Evolutionary conservation across 768 basidiomycete genomes (phyloP).

Genomic region (Russula sp.): DNA sequence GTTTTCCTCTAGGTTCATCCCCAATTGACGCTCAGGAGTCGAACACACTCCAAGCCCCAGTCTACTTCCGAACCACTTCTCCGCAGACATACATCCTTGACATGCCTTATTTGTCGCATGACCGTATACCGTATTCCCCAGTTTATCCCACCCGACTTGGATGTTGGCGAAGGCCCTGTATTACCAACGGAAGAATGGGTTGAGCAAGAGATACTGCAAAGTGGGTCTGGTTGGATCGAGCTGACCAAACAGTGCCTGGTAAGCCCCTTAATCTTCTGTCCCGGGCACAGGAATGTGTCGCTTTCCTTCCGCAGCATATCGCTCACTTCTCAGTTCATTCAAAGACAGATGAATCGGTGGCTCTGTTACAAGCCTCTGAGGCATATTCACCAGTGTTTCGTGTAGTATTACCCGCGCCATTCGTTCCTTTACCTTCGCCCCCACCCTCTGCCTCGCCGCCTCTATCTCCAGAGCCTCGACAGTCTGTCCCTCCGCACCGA

Average conservation of each 20-base stretch:
- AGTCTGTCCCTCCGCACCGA: slow-evolving; percentile 23
- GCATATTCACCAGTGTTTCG: slow-evolving; percentile 34
- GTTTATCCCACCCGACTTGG: slow-evolving; percentile 48
- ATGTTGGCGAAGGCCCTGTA: slow-evolving; percentile 56
- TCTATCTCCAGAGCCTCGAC: slow-evolving; percentile 3
- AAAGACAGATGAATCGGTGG: slow-evolving; percentile 28
- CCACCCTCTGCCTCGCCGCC: slow-evolving; percentile 13
- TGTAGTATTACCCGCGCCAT: slow-evolving; percentile 27
- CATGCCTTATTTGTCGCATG: slow-evolving; percentile 62
- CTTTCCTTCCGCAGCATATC: slow-evolving; percentile 3
- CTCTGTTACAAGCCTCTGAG: slow-evolving; percentile 27
- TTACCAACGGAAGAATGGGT: slow-evolving; percentile 73
- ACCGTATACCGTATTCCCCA: slow-evolving; percentile 66
- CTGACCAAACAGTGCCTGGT: slow-evolving; percentile 62
- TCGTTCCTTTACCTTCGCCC: slow-evolving; percentile 8
- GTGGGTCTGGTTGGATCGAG: slow-evolving; percentile 67
- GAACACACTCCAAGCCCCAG: slow-evolving; percentile 30
- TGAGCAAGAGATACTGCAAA: slow-evolving; percentile 65
- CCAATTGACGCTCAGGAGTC: slow-evolving; percentile 62
- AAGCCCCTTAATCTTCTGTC: slow-evolving; percentile 33
- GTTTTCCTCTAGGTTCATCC: slow-evolving; percentile 48
- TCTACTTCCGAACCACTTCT: slow-evolving; percentile 27
- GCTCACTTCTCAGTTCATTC: slow-evolving; percentile 13
- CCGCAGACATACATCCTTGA: slow-evolving; percentile 54
- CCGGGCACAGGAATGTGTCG: not conserved